Evolutionary conservation across 805 yeast genomes (phyloP).

Genomic region (Danielia reshetovae): DNA sequence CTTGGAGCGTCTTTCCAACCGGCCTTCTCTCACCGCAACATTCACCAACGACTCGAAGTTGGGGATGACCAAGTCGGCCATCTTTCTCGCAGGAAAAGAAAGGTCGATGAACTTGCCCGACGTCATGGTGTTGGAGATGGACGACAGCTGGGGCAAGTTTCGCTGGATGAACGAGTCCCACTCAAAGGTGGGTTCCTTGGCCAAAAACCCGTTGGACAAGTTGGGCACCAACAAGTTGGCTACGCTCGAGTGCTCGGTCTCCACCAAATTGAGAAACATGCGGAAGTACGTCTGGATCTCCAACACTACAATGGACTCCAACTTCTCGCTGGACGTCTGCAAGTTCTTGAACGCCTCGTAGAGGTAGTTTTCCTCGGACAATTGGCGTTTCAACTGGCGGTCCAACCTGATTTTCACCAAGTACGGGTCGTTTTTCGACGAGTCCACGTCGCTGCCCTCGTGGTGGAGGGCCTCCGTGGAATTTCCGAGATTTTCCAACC

Average conservation of each 20-base stretch:
- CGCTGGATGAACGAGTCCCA: constrained; percentile 81
- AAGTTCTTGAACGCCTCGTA: constrained; percentile 86
- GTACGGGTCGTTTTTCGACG: constrained; percentile 73
- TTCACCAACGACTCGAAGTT: constrained; percentile 69
- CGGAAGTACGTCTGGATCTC: constrained; percentile 83
- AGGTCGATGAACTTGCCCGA: constrained; percentile 41
- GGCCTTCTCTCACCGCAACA: constrained; percentile 63
- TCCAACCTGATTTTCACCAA: constrained; percentile 69
- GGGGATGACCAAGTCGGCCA: constrained; percentile 56
- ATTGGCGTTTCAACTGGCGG: constrained; percentile 69
- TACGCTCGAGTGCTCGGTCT: constrained; percentile 69
- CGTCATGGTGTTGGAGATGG: constrained; percentile 21
- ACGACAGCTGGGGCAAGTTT: constrained; percentile 44
- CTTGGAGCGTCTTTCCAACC: constrained; percentile 85
- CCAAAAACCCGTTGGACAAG: constrained; percentile 52
- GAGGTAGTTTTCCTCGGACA: constrained; percentile 78
- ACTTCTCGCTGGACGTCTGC: constrained; percentile 82
- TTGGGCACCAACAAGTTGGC: constrained; percentile 63
- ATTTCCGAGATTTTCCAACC: constrained; percentile 25
- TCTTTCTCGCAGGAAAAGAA: constrained; percentile 32
- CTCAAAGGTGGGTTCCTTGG: constrained; percentile 76
- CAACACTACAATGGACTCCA: constrained; percentile 78
- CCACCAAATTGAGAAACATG: constrained; percentile 64
- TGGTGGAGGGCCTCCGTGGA: constrained; percentile 10
- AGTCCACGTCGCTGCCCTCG: constrained; percentile 12